A percentile compares a stretch with the other conserved stretches of the same genome.
Conservation (phyloP, 139 green algal genomes). For the Nannochloris sp. region DNA sequence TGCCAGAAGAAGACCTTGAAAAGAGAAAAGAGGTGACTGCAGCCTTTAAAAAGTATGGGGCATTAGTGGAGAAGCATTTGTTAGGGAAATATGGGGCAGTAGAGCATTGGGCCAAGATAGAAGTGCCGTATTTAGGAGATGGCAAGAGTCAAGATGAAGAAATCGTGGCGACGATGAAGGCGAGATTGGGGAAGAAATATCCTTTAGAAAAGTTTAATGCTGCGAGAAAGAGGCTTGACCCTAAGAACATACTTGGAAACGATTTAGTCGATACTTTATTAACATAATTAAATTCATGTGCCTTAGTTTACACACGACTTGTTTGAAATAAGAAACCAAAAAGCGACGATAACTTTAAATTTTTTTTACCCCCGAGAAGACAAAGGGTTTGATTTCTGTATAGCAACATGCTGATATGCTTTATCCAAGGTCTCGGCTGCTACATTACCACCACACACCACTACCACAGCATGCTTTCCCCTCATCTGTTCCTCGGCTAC, state of each 20-base stretch:
- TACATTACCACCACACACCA: constrained; percentile 57
- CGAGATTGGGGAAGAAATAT: constrained; percentile 38
- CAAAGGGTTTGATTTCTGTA: too few species aligned
- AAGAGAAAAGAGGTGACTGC: constrained; percentile 59
- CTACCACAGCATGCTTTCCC: constrained; percentile 32
- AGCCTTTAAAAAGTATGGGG: background rate
- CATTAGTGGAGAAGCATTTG: constrained; percentile 54
- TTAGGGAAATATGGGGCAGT: constrained; percentile 66
- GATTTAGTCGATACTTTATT: constrained; percentile 63
- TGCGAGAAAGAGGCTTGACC: constrained; percentile 64
- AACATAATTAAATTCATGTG: too few species aligned
- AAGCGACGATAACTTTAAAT: too few species aligned
- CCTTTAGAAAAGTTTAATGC: constrained; percentile 46
- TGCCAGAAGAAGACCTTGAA: constrained; percentile 56
- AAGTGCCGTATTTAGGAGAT: constrained; percentile 35
- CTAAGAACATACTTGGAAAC: constrained; percentile 79
- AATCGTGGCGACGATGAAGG: constrained; percentile 18
- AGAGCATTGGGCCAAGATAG: constrained; percentile 97
- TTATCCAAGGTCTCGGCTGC: constrained; percentile 7
- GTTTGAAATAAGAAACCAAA: too few species aligned
- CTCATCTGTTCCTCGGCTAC: background rate
- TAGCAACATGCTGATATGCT: constrained; percentile 8
- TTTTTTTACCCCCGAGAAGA: too few species aligned
- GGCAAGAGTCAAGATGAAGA: too few species aligned
- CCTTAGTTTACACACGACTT: too few species aligned